Percentiles rank a stretch among this genome's conserved stretches.
phyloP scores from a whole-genome alignment of 768 basidiomycete genomes.

The Sistotremastrum niveocremeum region DNA sequence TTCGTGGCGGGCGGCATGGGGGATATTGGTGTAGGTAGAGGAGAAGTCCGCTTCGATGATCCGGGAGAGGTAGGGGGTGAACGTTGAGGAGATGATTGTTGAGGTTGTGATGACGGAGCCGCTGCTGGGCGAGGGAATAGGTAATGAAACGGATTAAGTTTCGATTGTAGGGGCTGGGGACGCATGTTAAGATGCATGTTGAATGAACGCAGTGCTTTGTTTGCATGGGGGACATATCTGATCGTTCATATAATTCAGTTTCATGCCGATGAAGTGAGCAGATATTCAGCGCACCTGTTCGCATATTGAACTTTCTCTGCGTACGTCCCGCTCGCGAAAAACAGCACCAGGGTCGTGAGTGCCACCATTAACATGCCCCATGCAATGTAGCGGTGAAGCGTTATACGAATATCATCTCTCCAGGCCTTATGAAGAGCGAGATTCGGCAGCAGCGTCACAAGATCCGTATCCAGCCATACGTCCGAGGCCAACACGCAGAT shows the following conservation, averaged over 20 bases:
- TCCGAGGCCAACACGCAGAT: slow-evolving; percentile 65
- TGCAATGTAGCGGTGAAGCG: slow-evolving; percentile 59
- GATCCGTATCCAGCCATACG: slow-evolving; percentile 54
- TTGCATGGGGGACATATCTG: slow-evolving; percentile 95
- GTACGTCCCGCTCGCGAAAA: slow-evolving; percentile 96
- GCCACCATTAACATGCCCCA: slow-evolving; percentile 76
- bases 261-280: background rate
- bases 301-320: slow-evolving; percentile 93
- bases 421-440: slow-evolving; percentile 32
- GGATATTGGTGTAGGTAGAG: slow-evolving; percentile 41
- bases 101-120: slow-evolving; percentile 24
- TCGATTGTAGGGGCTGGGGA: slow-evolving; percentile 55
- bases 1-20: slow-evolving; percentile 84
- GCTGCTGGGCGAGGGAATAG: slow-evolving; percentile 20
- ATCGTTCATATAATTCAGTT: background rate
- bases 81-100: slow-evolving; percentile 13
- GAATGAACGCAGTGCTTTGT: slow-evolving; percentile 78
- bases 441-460: slow-evolving; percentile 53
- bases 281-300: slow-evolving; percentile 54
- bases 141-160: slow-evolving; percentile 37
- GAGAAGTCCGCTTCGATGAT: slow-evolving; percentile 24
- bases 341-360: slow-evolving; percentile 80
- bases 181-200: slow-evolving; percentile 98
- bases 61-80: slow-evolving; percentile 19
- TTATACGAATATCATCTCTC: slow-evolving; percentile 24